A percentile compares a stretch with the other conserved stretches of the same genome.
Conservation (phyloP, 108 stramenopile species). For the Conticribra weissflogii region DNA sequence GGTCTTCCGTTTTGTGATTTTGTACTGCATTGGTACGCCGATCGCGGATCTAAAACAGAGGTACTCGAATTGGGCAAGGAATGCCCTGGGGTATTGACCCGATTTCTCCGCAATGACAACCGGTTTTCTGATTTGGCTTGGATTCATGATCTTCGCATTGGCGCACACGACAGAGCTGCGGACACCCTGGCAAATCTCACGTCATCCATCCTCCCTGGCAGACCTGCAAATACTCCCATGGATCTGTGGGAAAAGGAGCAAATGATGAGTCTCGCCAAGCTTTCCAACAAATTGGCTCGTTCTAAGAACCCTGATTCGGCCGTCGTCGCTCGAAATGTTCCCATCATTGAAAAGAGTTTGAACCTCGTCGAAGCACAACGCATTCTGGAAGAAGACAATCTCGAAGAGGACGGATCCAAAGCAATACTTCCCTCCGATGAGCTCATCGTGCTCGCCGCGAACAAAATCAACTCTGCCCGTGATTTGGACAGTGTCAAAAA, state of each 20-base stretch:
- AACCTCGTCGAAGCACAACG: conserved; percentile 34
- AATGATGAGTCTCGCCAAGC: conserved; percentile 39
- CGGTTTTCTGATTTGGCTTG: conserved; percentile 26
- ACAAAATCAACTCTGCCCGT: conserved; percentile 24
- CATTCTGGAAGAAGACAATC: conserved; percentile 20
- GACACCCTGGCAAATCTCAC: conserved; percentile 16
- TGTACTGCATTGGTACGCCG: conserved; percentile 44
- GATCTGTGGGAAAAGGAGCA: conserved; percentile 43
- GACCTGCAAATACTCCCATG: neutral
- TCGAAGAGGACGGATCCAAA: conserved; percentile 7
- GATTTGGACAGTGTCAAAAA: conserved; percentile 21
- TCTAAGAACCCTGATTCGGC: conserved; percentile 3
- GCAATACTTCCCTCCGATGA: conserved; percentile 21
- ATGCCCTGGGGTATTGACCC: conserved; percentile 29
- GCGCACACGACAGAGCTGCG: conserved; percentile 21
- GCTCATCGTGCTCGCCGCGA: conserved; percentile 20
- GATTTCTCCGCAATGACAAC: conserved; percentile 28
- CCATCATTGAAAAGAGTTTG: conserved; percentile 24
- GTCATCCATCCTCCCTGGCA: conserved; percentile 6
- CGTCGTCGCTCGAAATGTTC: conserved; percentile 1
- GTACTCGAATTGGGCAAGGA: conserved; percentile 47
- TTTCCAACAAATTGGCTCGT: conserved; percentile 25
- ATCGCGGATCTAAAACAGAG: conserved; percentile 21
- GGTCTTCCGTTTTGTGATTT: conserved; percentile 29
- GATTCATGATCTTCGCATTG: conserved; percentile 27